Percentiles rank a stretch among this genome's conserved stretches.
phyloP scores from a whole-genome alignment of 805 yeast species.

The Lipomyces mesembrius region DNA sequence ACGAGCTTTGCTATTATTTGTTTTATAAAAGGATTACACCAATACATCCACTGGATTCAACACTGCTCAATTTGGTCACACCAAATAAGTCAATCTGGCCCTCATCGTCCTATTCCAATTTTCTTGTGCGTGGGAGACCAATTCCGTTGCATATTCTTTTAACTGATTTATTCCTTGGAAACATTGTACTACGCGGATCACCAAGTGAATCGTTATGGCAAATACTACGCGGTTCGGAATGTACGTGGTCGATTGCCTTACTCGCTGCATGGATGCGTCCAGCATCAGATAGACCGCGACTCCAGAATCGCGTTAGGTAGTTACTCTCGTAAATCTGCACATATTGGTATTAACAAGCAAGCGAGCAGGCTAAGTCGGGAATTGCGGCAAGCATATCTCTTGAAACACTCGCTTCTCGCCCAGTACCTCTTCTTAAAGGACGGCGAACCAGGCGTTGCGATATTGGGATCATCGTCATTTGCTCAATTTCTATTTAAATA shows the following conservation, averaged over 20 bases:
- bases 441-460: background rate
- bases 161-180: constrained; percentile 4
- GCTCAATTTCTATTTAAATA: constrained; percentile 2
- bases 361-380: background rate
- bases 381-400: constrained; percentile 2
- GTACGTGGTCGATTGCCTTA: constrained; percentile 7
- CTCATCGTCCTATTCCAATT: constrained; percentile 1
- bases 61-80: constrained; percentile 2
- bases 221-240: constrained; percentile 7
- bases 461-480: constrained; percentile 4
- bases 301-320: background rate
- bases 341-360: background rate
- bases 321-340: background rate
- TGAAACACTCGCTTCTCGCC: constrained; percentile 5
- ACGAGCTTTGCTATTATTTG: background rate
- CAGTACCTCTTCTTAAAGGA: background rate
- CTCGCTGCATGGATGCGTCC: background rate
- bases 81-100: constrained; percentile 11
- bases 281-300: background rate
- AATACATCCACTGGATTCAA: constrained; percentile 6
- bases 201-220: constrained; percentile 11
- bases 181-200: background rate
- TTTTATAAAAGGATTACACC: background rate
- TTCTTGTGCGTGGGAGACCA: constrained; percentile 1
- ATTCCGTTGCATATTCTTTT: constrained; percentile 10